Conservation (phyloP, 148 eudicot species). For the Drosera capensis region DNA sequence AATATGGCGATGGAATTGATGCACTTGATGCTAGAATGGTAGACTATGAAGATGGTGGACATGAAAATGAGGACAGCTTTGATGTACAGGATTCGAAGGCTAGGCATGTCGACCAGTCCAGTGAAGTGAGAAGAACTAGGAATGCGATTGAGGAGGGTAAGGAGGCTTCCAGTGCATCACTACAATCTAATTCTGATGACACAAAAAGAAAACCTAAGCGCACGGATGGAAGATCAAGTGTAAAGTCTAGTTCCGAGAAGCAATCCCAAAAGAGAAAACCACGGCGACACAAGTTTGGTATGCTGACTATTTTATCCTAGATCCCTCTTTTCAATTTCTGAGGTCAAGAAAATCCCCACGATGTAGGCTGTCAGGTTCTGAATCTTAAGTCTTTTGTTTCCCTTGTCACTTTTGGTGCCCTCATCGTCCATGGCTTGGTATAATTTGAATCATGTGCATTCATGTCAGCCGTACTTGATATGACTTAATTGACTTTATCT, state of each 20-base stretch:
- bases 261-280: constrained; percentile 27
- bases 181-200: constrained; percentile 22
- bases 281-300: too few relatives aligned
- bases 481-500: too few relatives aligned
- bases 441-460: background rate
- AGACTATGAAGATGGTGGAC: constrained; percentile 32
- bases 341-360: too few relatives aligned
- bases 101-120: constrained; percentile 17
- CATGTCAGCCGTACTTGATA: too few relatives aligned
- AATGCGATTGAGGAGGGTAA: constrained; percentile 21
- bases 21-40: constrained; percentile 46
- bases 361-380: too few relatives aligned
- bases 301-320: too few relatives aligned
- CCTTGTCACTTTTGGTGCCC: too few relatives aligned
- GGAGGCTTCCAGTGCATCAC: constrained; percentile 20
- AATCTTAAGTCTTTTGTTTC: too few relatives aligned
- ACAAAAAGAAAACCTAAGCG: constrained; percentile 15
- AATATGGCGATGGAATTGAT: constrained; percentile 86
- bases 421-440: background rate
- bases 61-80: constrained; percentile 14
- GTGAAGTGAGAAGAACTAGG: constrained; percentile 16
- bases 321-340: too few relatives aligned
- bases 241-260: constrained; percentile 18
- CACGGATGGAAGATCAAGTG: constrained; percentile 31
- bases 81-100: constrained; percentile 21